A percentile compares a stretch with the other conserved stretches of the same genome.
phyloP scores from a whole-genome alignment of 1,139 yeast species.

The Taiozyma sp. region DNA sequence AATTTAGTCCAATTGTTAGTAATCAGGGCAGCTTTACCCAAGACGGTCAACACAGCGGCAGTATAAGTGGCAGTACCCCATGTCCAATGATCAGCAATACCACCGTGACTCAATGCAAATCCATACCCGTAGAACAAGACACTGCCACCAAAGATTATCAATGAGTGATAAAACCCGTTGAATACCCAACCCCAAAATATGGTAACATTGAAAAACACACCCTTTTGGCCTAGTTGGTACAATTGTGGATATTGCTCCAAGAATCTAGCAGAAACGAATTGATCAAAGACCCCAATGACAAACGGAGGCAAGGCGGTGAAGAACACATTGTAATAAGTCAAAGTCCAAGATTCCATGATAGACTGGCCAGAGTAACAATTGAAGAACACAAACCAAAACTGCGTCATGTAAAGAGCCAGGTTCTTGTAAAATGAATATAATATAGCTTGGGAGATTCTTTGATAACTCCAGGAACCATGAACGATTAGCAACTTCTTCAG shows the following conservation, averaged over 20 bases:
- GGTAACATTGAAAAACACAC: constrained; percentile 82
- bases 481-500: constrained; percentile 79
- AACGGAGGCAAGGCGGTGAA: constrained; percentile 96
- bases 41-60: constrained; percentile 79
- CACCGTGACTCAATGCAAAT: constrained; percentile 62
- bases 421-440: constrained; percentile 94
- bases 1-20: constrained; percentile 95
- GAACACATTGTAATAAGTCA: constrained; percentile 92
- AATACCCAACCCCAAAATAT: constrained; percentile 98
- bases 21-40: constrained; percentile 92
- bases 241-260: constrained; percentile 90
- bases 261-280: constrained; percentile 86
- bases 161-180: constrained; percentile 94
- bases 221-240: constrained; percentile 85
- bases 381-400: constrained; percentile 94
- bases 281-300: constrained; percentile 95
- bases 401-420: constrained; percentile 93
- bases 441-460: constrained; percentile 87
- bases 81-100: constrained; percentile 84
- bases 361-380: constrained; percentile 96
- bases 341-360: constrained; percentile 95
- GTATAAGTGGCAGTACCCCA: constrained; percentile 95
- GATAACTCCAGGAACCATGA: constrained; percentile 98
- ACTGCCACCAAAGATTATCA: constrained; percentile 73
- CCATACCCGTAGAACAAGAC: constrained; percentile 68